phyloP scores from a whole-genome alignment of 2,329 filamentous ascomycete genomes.

The Xylariaceae sp. region DNA sequence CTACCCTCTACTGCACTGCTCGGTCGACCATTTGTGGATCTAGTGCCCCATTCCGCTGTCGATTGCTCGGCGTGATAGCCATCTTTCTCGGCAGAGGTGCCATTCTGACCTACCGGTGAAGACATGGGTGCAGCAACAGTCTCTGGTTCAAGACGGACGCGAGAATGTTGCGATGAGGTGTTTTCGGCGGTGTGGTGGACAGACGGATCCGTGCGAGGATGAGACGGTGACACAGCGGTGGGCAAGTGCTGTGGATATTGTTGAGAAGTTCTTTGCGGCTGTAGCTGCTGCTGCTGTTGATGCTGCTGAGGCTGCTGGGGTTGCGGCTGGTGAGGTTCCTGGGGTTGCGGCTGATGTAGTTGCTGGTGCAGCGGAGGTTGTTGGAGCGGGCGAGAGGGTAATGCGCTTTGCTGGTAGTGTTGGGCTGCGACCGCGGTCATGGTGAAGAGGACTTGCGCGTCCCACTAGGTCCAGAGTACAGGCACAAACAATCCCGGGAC shows the following conservation, averaged over 20 bases:
- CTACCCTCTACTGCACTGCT: conserved; percentile 25
- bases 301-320: conserved; percentile 12
- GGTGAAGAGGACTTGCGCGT: conserved; percentile 14
- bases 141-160: conserved; percentile 9
- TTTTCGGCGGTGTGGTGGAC: conserved; percentile 5
- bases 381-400: conserved; percentile 7
- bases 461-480: not conserved
- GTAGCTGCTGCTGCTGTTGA: conserved; percentile 10
- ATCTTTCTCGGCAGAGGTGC: conserved; percentile 6
- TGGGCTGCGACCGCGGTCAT: conserved; percentile 30
- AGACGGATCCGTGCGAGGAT: not conserved
- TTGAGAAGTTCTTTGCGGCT: conserved; percentile 4
- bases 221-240: conserved; percentile 16
- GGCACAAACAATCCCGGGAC: conserved; percentile 7
- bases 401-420: conserved; percentile 21
- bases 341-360: not conserved
- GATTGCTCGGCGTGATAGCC: conserved; percentile 12
- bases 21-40: conserved; percentile 19
- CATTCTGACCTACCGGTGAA: conserved; percentile 20
- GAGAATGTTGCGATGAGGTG: conserved; percentile 8
- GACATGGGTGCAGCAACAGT: conserved; percentile 19
- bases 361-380: conserved; percentile 17
- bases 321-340: conserved; percentile 12
- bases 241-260: conserved; percentile 9
- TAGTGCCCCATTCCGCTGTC: conserved; percentile 9